Evolutionary conservation across 2,329 filamentous ascomycete species (phyloP).

Genomic region (Ceratocystis smalleyi): DNA sequence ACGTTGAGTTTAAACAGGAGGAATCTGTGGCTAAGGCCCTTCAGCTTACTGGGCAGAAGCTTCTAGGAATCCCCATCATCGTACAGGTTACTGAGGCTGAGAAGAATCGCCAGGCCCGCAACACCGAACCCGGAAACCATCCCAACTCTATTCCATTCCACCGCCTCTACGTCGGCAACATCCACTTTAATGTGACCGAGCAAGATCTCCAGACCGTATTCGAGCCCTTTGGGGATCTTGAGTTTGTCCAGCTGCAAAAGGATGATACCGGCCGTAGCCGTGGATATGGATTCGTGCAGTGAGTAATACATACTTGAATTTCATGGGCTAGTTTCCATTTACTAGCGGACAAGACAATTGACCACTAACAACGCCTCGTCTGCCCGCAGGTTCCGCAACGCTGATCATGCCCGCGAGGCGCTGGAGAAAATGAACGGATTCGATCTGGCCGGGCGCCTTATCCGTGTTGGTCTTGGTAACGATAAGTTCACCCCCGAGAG

Average conservation of each 20-base stretch:
- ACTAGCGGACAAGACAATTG: not conserved
- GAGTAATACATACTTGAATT: conserved; percentile 29
- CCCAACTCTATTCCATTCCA: conserved; percentile 87
- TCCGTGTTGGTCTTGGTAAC: conserved; percentile 96
- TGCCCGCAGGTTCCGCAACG: conserved; percentile 63
- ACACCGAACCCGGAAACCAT: conserved; percentile 51
- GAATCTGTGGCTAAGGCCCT: conserved; percentile 85
- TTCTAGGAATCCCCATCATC: conserved; percentile 96
- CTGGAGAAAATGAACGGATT: conserved; percentile 99
- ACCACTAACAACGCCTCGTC: conserved; percentile 23
- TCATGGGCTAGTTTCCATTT: too few species aligned
- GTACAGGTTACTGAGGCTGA: conserved; percentile 97
- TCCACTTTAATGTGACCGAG: conserved; percentile 98
- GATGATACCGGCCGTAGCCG: conserved; percentile 81
- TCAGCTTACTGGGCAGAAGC: conserved; percentile 95
- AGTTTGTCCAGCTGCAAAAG: conserved; percentile 94
- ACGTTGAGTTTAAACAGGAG: conserved; percentile 97
- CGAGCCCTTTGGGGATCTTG: conserved; percentile 91
- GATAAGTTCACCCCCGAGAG: conserved; percentile 99
- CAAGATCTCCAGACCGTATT: conserved; percentile 91
- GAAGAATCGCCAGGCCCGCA: conserved; percentile 94
- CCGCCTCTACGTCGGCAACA: conserved; percentile 95
- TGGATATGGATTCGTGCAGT: conserved; percentile 98
- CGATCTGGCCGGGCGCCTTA: conserved; percentile 89
- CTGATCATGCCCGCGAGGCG: conserved; percentile 79